phyloP scores from a whole-genome alignment of 345 rosid species.

The Brassica incana region DNA sequence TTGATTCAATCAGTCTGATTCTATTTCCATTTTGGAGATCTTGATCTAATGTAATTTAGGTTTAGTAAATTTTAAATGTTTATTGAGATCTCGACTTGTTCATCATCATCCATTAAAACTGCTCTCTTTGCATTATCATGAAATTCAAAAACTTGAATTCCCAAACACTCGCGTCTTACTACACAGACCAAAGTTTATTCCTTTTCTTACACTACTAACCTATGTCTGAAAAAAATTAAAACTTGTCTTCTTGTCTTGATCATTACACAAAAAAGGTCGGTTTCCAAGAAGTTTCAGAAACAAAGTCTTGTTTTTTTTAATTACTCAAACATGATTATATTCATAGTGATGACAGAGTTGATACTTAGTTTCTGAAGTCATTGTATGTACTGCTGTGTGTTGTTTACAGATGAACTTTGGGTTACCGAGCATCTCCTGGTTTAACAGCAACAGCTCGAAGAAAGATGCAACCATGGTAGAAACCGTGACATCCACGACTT shows the following conservation, averaged over 20 bases:
- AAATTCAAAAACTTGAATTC: neutral
- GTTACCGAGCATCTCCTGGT: slow-evolving; percentile 49
- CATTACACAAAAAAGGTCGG: neutral
- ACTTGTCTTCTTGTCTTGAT: neutral
- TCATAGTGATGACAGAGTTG: neutral
- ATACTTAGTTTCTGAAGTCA: neutral
- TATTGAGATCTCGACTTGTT: slow-evolving; percentile 6
- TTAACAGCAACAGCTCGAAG: slow-evolving; percentile 33
- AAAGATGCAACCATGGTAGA: slow-evolving; percentile 43
- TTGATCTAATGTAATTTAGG: neutral
- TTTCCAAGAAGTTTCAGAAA: neutral
- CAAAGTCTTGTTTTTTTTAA: neutral
- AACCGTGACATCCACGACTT: slow-evolving; percentile 39
- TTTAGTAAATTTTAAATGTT: neutral
- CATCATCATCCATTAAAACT: neutral
- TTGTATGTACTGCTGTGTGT: neutral
- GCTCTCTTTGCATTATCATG: slow-evolving; percentile 22
- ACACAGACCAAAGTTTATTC: neutral
- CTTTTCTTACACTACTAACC: neutral
- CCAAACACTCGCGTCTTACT: neutral
- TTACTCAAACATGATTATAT: neutral
- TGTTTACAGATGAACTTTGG: slow-evolving; percentile 49
- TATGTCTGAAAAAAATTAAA: neutral
- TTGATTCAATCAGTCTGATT: neutral
- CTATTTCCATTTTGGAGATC: neutral